Evolutionary conservation across 306 rosid genomes (phyloP).

Genomic region (Ormosia semicastrata): DNA sequence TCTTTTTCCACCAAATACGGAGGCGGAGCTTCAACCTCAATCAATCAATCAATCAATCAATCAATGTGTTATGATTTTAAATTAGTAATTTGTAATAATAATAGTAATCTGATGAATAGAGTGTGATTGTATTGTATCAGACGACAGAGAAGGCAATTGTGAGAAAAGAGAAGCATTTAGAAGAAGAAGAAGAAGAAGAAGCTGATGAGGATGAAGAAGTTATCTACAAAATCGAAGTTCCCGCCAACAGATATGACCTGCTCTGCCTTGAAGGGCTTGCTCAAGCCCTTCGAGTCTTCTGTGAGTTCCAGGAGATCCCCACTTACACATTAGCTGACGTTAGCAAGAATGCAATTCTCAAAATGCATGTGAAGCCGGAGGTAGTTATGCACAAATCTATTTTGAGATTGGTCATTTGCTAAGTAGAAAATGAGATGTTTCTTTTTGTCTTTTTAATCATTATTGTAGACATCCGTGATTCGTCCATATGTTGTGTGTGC

Average conservation of each 20-base stretch:
- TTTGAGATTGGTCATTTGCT: neutral
- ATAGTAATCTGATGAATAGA: neutral
- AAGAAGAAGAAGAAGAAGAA: constrained; percentile 35
- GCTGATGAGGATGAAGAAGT: constrained; percentile 43
- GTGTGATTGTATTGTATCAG: constrained; percentile 36
- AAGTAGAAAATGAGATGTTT: constrained; percentile 16
- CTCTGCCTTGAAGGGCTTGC: constrained; percentile 95
- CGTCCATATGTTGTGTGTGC: constrained; percentile 86
- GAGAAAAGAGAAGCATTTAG: constrained; percentile 83
- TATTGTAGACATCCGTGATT: constrained; percentile 66
- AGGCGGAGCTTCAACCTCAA: too few species aligned
- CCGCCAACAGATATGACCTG: constrained; percentile 94
- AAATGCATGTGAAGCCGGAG: constrained; percentile 92
- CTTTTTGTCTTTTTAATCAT: neutral
- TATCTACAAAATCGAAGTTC: constrained; percentile 70
- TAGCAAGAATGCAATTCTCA: constrained; percentile 59
- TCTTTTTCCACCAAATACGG: too few species aligned
- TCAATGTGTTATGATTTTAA: neutral
- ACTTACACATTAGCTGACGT: constrained; percentile 55
- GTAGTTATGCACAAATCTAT: constrained; percentile 31
- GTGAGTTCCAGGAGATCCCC: constrained; percentile 57
- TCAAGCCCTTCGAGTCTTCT: constrained; percentile 74
- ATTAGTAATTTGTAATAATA: neutral
- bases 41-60: too few species aligned
- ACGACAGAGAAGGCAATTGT: constrained; percentile 89